Conservation (phyloP, 192 early-diverging fungal genomes). For the Backusella liffmaniae region DNA sequence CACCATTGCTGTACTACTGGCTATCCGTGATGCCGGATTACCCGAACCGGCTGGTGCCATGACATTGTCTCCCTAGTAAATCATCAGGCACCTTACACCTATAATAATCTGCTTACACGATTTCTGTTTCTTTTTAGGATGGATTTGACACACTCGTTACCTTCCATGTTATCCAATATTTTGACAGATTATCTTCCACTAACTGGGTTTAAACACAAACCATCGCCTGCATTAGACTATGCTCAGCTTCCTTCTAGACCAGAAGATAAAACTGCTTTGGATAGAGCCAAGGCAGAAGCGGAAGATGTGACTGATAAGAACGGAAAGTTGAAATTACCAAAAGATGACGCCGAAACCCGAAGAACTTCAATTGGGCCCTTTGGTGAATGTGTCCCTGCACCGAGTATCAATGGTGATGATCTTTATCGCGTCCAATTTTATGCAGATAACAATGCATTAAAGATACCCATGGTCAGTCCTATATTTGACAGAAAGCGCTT, state of each 20-base stretch:
- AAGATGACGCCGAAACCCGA: not conserved
- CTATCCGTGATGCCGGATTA: slow-evolving; percentile 55
- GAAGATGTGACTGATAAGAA: not conserved
- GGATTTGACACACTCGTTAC: slow-evolving; percentile 49
- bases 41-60: slow-evolving; percentile 55
- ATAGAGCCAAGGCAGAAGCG: not conserved
- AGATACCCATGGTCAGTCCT: slow-evolving; percentile 46
- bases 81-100: not conserved
- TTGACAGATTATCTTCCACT: slow-evolving; percentile 45
- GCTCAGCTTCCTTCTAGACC: slow-evolving; percentile 10
- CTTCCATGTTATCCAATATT: slow-evolving; percentile 33
- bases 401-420: not conserved
- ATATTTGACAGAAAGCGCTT: slow-evolving; percentile 34
- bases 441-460: slow-evolving; percentile 41
- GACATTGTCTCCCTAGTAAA: slow-evolving; percentile 65
- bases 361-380: slow-evolving; percentile 16
- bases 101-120: not conserved
- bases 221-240: slow-evolving; percentile 33
- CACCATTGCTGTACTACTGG: slow-evolving; percentile 49
- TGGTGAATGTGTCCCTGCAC: not conserved
- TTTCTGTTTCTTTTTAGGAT: slow-evolving; percentile 23
- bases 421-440: slow-evolving; percentile 45
- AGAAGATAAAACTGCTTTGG: not conserved
- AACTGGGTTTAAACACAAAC: slow-evolving; percentile 41
- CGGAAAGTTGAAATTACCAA: not conserved